phyloP scores from a whole-genome alignment of 2,329 filamentous ascomycete genomes.

The Monosporascus sp. region DNA sequence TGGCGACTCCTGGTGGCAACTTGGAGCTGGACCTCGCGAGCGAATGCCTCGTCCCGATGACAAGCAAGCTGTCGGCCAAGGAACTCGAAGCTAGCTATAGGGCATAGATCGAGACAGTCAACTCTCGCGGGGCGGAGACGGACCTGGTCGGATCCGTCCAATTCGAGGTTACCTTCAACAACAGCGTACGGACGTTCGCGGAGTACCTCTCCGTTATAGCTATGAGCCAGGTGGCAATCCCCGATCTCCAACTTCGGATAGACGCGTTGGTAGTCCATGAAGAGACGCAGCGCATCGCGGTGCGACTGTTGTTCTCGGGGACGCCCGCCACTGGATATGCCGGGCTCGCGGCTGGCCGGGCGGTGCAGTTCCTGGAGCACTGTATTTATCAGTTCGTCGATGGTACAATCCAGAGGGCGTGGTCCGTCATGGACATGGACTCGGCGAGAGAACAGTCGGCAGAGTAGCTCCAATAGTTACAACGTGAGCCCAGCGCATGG shows the following conservation, averaged over 20 bases:
- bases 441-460: constrained; percentile 5
- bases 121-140: constrained; percentile 2
- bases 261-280: constrained; percentile 10
- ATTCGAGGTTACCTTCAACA: constrained; percentile 7
- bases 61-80: constrained; percentile 2
- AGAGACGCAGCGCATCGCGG: constrained; percentile 10
- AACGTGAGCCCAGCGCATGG: no score
- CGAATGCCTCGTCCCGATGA: constrained; percentile 4
- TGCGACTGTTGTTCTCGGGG: constrained; percentile 9
- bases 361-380: constrained; percentile 8
- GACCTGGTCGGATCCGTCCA: constrained; percentile 8
- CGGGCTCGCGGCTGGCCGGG: constrained; percentile 5
- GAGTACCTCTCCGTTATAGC: neutral
- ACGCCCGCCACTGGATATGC: constrained; percentile 8
- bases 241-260: constrained; percentile 9
- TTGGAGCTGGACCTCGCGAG: constrained; percentile 7
- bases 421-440: constrained; percentile 11
- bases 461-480: constrained; percentile 1
- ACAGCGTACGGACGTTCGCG: neutral
- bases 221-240: constrained; percentile 1
- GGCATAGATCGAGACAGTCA: constrained; percentile 9
- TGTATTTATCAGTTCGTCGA: constrained; percentile 11
- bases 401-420: constrained; percentile 12
- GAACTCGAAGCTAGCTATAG: constrained; percentile 6
- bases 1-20: constrained; percentile 5